Conservation (phyloP, 495 filamentous ascomycete species). For the Hypoxylon lienhwacheense region DNA sequence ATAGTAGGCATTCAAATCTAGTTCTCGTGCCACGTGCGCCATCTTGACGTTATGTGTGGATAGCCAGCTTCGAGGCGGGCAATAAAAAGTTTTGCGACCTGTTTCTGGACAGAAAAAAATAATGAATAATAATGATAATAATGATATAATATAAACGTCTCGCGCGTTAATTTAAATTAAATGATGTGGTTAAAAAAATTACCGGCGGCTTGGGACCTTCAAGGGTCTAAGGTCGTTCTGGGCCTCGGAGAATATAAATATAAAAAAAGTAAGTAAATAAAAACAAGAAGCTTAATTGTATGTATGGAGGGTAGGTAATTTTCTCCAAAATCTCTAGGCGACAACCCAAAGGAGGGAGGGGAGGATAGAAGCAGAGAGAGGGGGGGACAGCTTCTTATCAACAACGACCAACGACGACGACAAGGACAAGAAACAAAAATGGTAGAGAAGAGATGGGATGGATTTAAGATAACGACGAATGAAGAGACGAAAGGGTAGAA, state of each 20-base stretch:
- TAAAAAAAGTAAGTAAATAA: constrained; percentile 7
- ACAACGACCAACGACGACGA: too few species aligned
- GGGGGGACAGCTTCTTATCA: too few species aligned
- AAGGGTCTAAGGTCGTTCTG: constrained; percentile 24
- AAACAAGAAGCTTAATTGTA: constrained; percentile 14
- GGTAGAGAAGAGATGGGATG: constrained; percentile 12
- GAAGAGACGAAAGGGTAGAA: constrained; percentile 16
- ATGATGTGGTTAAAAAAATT: constrained; percentile 21
- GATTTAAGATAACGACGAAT: constrained; percentile 4
- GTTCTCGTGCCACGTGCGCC: constrained; percentile 47
- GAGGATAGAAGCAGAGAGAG: too few species aligned
- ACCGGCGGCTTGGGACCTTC: constrained; percentile 29
- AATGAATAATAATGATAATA: too few species aligned
- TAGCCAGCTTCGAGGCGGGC: constrained; percentile 13
- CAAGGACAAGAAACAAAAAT: constrained; percentile 12
- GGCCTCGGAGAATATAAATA: constrained; percentile 22
- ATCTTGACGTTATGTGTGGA: constrained; percentile 39
- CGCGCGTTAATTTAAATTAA: constrained; percentile 26
- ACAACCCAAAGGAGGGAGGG: not conserved
- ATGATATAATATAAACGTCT: constrained; percentile 14
- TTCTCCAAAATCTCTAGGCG: constrained; percentile 7
- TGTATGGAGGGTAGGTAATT: constrained; percentile 3
- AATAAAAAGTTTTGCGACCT: constrained; percentile 23
- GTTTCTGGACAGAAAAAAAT: constrained; percentile 5
- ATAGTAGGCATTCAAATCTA: constrained; percentile 49